Base-by-base conservation (phyloP, 1,284 basidiomycete species). In the Calocybe gambosa region DNA sequence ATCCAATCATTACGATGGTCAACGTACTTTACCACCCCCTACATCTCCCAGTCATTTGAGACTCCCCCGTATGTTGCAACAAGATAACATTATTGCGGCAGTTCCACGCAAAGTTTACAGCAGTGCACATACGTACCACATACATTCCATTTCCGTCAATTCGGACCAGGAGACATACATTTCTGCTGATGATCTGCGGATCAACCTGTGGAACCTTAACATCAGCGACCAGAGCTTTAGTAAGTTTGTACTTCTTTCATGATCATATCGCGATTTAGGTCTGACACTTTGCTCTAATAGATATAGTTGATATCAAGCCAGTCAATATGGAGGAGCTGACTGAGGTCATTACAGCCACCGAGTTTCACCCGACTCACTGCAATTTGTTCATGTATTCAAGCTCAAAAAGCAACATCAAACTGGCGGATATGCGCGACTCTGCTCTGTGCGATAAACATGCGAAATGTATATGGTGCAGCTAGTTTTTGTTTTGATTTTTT, bases 281-380 rank as follows among this genome's bases (percentile, higher is more conserved):
- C 7, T 43, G 18, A 23, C 39, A 28, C 10, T 34, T 34, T 16
- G n/a, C 3, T n/a, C 36, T 61, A n/a, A n/a, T n/a, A 98, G 94
- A 99, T 71, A 98, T 99, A 62, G 94, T 99, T 55, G 96, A 99
- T 69, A 99, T 99, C 79, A 99, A 99, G 67, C 96, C 96, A 0
- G 86, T 93, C 61, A 99, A 99, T 70, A 99, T 99, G 96, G 96
- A 99, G 63, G 96, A 99, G 67, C 76, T 99, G 45, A 99, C 96
- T 12, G 96, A 99, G 66, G 96, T 99, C 64, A 99, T 99, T 68
- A 99, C 96, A 8, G 93, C 95, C 3, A 93, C 96, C 47, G 96
- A 99, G 69, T 99, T 99, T 70, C 96, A 99, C 63, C 96, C 96
- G 12, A 79, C 85, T 52, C 91, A 96, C 58, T 99, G 96, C 83